Base-by-base conservation (phyloP, 2,329 filamentous ascomycete genomes). In the Magnaporthiopsis rhizophila region DNA sequence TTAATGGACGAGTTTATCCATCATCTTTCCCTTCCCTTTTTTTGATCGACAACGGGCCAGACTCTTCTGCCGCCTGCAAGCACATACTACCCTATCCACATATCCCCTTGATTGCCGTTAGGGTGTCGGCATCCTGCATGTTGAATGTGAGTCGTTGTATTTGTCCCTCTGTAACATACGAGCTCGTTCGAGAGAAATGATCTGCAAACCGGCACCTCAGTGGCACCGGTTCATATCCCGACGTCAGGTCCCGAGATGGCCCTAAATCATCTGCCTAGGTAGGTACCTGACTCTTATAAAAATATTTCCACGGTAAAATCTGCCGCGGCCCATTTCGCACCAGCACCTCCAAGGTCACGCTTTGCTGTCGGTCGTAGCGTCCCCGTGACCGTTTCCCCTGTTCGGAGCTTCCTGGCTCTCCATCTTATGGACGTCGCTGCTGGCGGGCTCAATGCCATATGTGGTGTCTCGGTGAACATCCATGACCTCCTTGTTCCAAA, bases 401-500 rank as follows among this genome's bases (percentile, higher is more conserved):
- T 34, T 57, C 24, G 67, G 67, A 13, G 65, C 65, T 65, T 30
- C 30, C 30, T 70, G 70, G 2, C 65, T 65, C 65, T 73, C 71
- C 9, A 72, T 66, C 58, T 73, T 63, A 24, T 71, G n/a, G 28
- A 65, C 50, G 67, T 71, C 72, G 65, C 72, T 69, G 36, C 45
- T 63, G 28, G 63, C 45, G 8, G 68, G 67, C 63, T 66, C 65
- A 58, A 73, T 67, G 24, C 70, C 70, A 26, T 71, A 67, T 15
- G 66, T 70, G 26, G 72, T 73, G 18, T 68, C 67, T 5, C 72
- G 69, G 61, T 74, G 72, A 59, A 57, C 66, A 64, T 74, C 72
- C 72, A 74, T 72, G 56, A 70, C 63, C 18, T 72, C 68, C 38
- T 67, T 66, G 58, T 72, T 69, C 67, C 67, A 74, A 36, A 73